Conservation (phyloP, 179 eudicot genomes). For the Vitellaria paradoxa region DNA sequence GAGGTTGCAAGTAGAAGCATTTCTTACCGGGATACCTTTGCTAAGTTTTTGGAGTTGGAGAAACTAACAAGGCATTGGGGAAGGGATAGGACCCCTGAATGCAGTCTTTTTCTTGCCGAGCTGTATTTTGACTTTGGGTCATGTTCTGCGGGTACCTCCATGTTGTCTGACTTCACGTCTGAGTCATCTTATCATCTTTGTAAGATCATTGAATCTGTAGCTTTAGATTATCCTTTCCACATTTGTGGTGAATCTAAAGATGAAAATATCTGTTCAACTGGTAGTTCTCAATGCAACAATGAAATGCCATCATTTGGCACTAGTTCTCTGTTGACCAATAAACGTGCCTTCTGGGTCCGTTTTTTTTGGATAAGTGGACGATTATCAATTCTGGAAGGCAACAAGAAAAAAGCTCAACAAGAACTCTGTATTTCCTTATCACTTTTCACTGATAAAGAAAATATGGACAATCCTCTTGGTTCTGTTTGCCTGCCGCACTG, state of each 20-base stretch:
- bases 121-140: constrained; percentile 75
- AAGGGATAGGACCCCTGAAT: constrained; percentile 68
- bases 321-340: constrained; percentile 41
- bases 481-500: constrained; percentile 74
- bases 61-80: constrained; percentile 79
- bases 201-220: constrained; percentile 75
- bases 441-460: constrained; percentile 56
- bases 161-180: constrained; percentile 45
- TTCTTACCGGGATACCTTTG: constrained; percentile 49
- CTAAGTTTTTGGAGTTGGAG: constrained; percentile 75
- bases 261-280: constrained; percentile 21
- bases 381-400: constrained; percentile 66
- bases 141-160: constrained; percentile 48
- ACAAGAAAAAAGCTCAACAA: constrained; percentile 71
- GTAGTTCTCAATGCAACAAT: constrained; percentile 26
- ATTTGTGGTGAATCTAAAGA: constrained; percentile 25
- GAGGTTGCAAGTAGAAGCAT: constrained; percentile 59
- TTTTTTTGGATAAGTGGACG: constrained; percentile 89
- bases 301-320: constrained; percentile 27
- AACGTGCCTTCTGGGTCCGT: constrained; percentile 78
- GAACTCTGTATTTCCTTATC: constrained; percentile 65
- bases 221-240: constrained; percentile 54
- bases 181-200: constrained; percentile 83
- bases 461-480: constrained; percentile 45
- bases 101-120: constrained; percentile 93